Conservation (phyloP, 805 yeast species). For the Suhomyces vadensis region DNA sequence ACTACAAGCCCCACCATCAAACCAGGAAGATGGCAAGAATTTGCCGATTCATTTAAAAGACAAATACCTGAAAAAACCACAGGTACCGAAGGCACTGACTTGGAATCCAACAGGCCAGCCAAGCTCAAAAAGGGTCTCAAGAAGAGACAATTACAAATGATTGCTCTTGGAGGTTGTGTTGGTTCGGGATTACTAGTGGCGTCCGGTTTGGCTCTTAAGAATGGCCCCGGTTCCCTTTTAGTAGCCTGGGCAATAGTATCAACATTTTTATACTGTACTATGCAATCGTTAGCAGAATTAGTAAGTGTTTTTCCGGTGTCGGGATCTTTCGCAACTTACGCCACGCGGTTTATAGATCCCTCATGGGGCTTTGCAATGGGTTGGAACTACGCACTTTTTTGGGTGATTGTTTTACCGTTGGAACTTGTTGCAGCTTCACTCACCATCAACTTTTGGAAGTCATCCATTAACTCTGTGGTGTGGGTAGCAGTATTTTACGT, state of each 20-base stretch:
- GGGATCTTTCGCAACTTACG: conserved; percentile 44
- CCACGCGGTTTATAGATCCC: conserved; percentile 43
- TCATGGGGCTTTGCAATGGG: conserved; percentile 49
- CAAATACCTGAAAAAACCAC: conserved; percentile 19
- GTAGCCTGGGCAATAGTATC: conserved; percentile 45
- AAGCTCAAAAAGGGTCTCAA: conserved; percentile 26
- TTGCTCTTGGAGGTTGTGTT: conserved; percentile 44
- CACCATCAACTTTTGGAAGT: conserved; percentile 42
- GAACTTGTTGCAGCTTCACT: conserved; percentile 45
- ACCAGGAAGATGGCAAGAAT: conserved; percentile 22
- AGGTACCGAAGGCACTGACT: conserved; percentile 3
- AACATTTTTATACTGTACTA: conserved; percentile 41
- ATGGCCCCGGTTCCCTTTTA: conserved; percentile 34
- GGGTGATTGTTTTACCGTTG: conserved; percentile 45
- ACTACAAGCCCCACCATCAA: background rate
- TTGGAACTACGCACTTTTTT: conserved; percentile 45
- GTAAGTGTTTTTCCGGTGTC: conserved; percentile 40
- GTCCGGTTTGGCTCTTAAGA: conserved; percentile 36
- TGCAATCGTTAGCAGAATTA: conserved; percentile 44
- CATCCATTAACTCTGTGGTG: conserved; percentile 39
- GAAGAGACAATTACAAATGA: conserved; percentile 37
- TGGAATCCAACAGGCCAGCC: conserved; percentile 11
- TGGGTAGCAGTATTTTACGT: conserved; percentile 44
- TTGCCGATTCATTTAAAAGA: conserved; percentile 31
- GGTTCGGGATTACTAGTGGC: conserved; percentile 45